phyloP scores from a whole-genome alignment of 805 yeast genomes.

The Candida stauntonica region DNA sequence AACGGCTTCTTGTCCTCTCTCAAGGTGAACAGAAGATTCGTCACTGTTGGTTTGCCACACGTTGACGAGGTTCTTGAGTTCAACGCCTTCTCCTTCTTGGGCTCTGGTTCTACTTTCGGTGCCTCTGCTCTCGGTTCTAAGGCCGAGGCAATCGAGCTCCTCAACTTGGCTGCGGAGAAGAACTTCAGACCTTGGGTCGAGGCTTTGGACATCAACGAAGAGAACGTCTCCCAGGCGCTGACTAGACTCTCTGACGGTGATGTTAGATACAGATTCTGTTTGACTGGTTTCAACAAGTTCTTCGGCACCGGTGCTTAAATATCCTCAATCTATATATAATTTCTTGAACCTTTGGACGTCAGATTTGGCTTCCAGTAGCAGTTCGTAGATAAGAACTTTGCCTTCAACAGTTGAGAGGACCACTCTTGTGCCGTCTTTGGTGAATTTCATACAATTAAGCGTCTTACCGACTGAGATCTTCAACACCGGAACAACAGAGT shows the following conservation, averaged over 20 bases:
- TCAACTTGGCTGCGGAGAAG: constrained; percentile 57
- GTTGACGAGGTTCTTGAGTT: constrained; percentile 36
- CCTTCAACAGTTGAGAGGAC: constrained; percentile 18
- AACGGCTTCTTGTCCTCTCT: constrained; percentile 44
- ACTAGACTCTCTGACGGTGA: constrained; percentile 50
- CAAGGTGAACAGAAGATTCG: constrained; percentile 54
- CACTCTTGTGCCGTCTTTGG: constrained; percentile 16
- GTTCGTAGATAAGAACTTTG: constrained; percentile 15
- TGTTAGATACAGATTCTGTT: constrained; percentile 60
- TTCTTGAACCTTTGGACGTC: constrained; percentile 21
- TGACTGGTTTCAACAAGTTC: constrained; percentile 46
- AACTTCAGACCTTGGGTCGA: constrained; percentile 61
- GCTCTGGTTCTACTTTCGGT: constrained; percentile 47
- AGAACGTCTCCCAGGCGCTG: constrained; percentile 50
- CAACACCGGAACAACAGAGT: constrained; percentile 23
- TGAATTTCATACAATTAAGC: constrained; percentile 17
- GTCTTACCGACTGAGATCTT: constrained; percentile 12
- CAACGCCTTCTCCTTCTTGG: constrained; percentile 48
- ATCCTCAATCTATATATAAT: constrained; percentile 3
- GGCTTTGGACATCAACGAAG: constrained; percentile 48
- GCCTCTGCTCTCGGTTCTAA: constrained; percentile 60
- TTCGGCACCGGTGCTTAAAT: constrained; percentile 28
- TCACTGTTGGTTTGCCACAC: constrained; percentile 66
- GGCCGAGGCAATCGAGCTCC: constrained; percentile 61
- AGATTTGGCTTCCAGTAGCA: constrained; percentile 13